Base-by-base conservation (phyloP, 495 filamentous ascomycete species). In the Choiromyces venosus region DNA sequence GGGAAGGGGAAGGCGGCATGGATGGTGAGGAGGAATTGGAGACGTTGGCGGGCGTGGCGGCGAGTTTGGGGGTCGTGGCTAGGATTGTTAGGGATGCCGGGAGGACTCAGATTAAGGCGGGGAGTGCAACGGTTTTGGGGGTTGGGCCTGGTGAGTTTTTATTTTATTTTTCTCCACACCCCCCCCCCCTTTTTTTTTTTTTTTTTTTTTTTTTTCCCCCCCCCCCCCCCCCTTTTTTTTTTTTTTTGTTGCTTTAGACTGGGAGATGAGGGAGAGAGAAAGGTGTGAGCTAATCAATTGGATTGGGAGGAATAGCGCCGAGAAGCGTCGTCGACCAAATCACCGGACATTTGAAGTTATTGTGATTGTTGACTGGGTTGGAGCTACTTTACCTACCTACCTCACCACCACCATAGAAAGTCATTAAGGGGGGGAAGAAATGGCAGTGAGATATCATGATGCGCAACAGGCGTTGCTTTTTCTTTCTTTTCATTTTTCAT, bases 41-140 rank as follows among this genome's bases (percentile, higher is more conserved):
- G 70, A 83, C 87, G 75, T 83, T 97, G 74, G 89, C 93, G 83
- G 91, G 88, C 36, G 88, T 89, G 82, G 94, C 95, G 14, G 85
- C 92, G 65, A 93, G 91, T 79, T 80, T 97, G 69, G 95, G 94
- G 3, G 83, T 99, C 46, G 94, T 92, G 69, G 91, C 95, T 65
- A 89, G 91, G 82, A 89, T 97, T 40, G 93, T 99, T 67, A 88
- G 91, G 78, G 95, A 99, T 86, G 95, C 95, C n/a, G 95, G 95
- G 37, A 87, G 95, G 71, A 99, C 95, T 39, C 96, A 98, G 88
- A 96, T 99, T 83, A 94, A 90, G n/a, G 88, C 88, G 61, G 94
- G 96, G 25, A 96, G 91, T 80, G 86, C 90, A 79, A 99, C 95
- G 5, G 95, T 98, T 40, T 85, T 97, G 52, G 95, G 96, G 6